These are phyloP conservation scores for Telopea speciosissima DNA, from an alignment of 177 flowering plant genomes.

Conservation along the genomic window DNA sequence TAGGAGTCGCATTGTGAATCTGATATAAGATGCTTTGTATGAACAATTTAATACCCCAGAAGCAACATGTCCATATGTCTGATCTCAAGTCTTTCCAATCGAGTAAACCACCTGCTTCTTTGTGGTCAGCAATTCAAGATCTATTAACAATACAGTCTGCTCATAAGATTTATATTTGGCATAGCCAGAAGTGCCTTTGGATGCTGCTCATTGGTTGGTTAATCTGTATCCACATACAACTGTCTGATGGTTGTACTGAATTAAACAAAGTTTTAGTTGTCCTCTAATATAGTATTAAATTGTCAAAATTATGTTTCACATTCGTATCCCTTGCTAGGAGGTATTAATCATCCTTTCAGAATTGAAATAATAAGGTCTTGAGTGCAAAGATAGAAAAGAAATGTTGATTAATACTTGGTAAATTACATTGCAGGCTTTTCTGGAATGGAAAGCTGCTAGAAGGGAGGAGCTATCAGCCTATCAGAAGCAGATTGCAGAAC, in stretches of 20 bases:
- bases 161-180: background rate
- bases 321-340: background rate
- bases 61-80: background rate
- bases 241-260: background rate
- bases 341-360: background rate
- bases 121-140: no score
- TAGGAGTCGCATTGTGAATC: background rate
- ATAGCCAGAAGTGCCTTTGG: background rate
- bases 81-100: no score
- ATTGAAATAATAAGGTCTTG: background rate
- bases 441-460: slow-evolving; percentile 76
- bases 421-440: slow-evolving; percentile 40
- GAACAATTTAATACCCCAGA: background rate
- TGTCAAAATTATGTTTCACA: background rate
- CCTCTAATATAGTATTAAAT: no score
- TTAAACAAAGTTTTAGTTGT: no score
- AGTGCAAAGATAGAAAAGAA: background rate
- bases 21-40: background rate
- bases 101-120: no score
- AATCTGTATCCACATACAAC: background rate
- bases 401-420: background rate
- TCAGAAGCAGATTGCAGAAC: slow-evolving; percentile 75
- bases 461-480: slow-evolving; percentile 82
- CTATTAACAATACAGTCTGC: background rate
- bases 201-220: background rate